Base-by-base conservation (phyloP, 352 stramenopile genomes). In the Sclerospora graminicola region DNA sequence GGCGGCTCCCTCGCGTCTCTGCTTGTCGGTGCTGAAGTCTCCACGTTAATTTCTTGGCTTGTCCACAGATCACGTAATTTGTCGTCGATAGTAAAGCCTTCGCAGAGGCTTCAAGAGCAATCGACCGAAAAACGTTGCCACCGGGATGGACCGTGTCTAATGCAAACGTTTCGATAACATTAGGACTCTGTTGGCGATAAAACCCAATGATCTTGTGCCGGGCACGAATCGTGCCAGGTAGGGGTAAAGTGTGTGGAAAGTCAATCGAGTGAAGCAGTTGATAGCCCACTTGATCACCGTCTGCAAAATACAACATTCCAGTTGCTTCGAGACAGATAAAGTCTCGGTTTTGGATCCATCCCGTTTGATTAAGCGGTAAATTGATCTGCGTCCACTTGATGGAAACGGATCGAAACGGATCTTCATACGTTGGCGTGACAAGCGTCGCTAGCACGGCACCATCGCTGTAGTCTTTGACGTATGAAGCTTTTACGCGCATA, bases 401-500 rank as follows among this genome's bases (percentile, higher is more conserved):
- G 10, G 60, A 62, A 7, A 67, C 47, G 8, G 53, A 21, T 8
- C 37, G 58, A 33, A 76, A 81, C 15, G 68, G 68, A 6, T 67
- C 45, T 10, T 58, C 30, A 0, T 19, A 8, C 0, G 51, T 69
- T 5, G 68, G 59, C 14, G 61, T 28, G 4, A 64, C 33, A 5
- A 81, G 50, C 2, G 61, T 57, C 14, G 65, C 50, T 10, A 81
- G 50, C 0, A 81, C 41, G 1, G 57, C 59, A 13, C 53, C 60
- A 42, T 80, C 65, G 8, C 67, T 54, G 7, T 79, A 61, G 9
- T 67, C 55, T 1, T 66, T 52, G 1, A 72, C 60, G 43, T 75
- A 73, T 8, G 64, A 68, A 6, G 66, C 60, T 42, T 75, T 73
- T 28, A 82, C 48, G 15, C 66, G 59, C 51, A 79, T 74, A 23